Conservation (phyloP, 106 monocot species). For the Dioscorea dumetorum region DNA sequence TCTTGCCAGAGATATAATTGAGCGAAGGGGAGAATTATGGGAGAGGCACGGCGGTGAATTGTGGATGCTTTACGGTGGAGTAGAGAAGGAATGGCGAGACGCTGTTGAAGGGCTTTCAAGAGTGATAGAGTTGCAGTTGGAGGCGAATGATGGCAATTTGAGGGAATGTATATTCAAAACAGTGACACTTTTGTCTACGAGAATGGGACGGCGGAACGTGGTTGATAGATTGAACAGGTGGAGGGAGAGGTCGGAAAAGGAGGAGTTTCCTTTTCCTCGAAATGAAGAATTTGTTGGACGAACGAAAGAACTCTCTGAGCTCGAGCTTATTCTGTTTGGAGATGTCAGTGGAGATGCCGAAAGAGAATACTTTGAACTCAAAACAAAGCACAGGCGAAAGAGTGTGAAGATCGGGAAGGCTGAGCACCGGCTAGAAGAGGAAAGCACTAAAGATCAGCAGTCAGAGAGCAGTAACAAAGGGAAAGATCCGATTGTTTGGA, state of each 20-base stretch:
- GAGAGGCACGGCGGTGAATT: conserved; percentile 88
- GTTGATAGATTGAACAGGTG: conserved; percentile 75
- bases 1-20: conserved; percentile 81
- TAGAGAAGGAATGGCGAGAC: conserved; percentile 84
- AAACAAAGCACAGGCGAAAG: conserved; percentile 45
- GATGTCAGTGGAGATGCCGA: conserved; percentile 82
- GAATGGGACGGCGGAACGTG: conserved; percentile 66
- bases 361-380: conserved; percentile 78
- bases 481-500: conserved; percentile 82
- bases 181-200: conserved; percentile 56
- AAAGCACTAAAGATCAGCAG: conserved; percentile 17
- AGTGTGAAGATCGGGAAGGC: conserved; percentile 9
- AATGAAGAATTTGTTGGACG: conserved; percentile 77
- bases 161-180: conserved; percentile 73
- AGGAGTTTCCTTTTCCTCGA: conserved; percentile 74
- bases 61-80: conserved; percentile 78
- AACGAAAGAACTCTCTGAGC: conserved; percentile 75
- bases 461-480: conserved; percentile 60
- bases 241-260: conserved; percentile 68
- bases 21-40: conserved; percentile 84
- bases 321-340: conserved; percentile 88
- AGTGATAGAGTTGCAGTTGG: conserved; percentile 56
- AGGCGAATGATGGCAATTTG: conserved; percentile 87
- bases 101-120: conserved; percentile 73
- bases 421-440: conserved; percentile 17